These are phyloP conservation scores for Discostella pseudostelligera DNA, from an alignment of 108 stramenopile species.

Conservation along the genomic window DNA sequence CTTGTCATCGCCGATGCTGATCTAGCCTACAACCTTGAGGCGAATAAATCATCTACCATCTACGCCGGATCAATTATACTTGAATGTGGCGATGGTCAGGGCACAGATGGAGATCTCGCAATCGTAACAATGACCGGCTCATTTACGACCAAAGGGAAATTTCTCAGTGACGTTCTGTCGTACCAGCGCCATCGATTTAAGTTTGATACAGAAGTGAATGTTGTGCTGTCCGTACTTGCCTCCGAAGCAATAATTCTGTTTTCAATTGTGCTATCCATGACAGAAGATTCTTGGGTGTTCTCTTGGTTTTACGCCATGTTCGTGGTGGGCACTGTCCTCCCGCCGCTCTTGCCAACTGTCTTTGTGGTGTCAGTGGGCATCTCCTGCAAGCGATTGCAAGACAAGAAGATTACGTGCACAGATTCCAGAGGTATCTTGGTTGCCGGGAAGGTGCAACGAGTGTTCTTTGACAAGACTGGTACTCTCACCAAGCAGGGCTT, in stretches of 20 bases:
- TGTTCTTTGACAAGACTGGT: slow-evolving; percentile 88
- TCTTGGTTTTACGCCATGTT: slow-evolving; percentile 59
- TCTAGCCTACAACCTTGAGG: slow-evolving; percentile 25
- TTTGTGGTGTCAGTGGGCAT: slow-evolving; percentile 67
- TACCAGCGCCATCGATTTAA: slow-evolving; percentile 69
- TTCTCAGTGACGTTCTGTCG: slow-evolving; percentile 58
- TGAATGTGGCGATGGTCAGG: slow-evolving; percentile 43
- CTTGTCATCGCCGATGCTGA: slow-evolving; percentile 40
- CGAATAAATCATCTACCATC: slow-evolving; percentile 54
- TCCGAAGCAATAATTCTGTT: slow-evolving; percentile 52
- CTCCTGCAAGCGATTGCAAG: slow-evolving; percentile 41
- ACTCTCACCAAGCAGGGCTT: slow-evolving; percentile 75
- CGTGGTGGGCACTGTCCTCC: slow-evolving; percentile 45
- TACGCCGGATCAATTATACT: slow-evolving; percentile 64
- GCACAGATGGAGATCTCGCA: slow-evolving; percentile 38
- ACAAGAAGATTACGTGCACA: slow-evolving; percentile 53
- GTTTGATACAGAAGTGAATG: slow-evolving; percentile 61
- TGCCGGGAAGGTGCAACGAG: slow-evolving; percentile 72
- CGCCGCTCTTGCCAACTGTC: slow-evolving; percentile 67
- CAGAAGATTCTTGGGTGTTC: slow-evolving; percentile 54
- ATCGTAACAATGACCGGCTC: slow-evolving; percentile 60
- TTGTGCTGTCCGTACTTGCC: slow-evolving; percentile 51
- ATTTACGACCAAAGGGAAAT: slow-evolving; percentile 62
- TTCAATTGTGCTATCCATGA: slow-evolving; percentile 34
- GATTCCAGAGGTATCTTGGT: slow-evolving; percentile 64